Conservation (phyloP, 176 grass and related monocot genomes). For the Oryza glaberrima region DNA sequence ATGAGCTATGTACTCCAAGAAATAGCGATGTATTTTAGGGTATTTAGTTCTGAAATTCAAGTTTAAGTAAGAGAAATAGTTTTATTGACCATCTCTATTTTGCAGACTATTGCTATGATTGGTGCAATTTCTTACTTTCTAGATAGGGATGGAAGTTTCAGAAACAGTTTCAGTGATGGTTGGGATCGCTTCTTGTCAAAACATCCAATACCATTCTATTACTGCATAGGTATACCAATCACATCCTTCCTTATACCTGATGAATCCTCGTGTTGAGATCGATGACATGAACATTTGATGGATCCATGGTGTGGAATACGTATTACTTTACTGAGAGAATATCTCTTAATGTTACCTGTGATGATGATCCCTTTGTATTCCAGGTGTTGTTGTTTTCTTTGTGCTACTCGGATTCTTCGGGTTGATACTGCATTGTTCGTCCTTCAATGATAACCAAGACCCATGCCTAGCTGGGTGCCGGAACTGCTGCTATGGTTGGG, state of each 20-base stretch:
- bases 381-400: conserved; percentile 91
- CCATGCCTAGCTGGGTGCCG: conserved; percentile 86
- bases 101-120: conserved; percentile 82
- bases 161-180: conserved; percentile 89
- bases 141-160: conserved; percentile 87
- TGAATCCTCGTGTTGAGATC: not conserved
- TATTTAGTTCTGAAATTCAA: not conserved
- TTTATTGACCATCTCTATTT: not conserved
- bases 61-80: not conserved
- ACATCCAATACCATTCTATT: conserved; percentile 96
- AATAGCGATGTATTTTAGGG: not conserved
- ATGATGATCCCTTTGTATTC: conserved; percentile 12
- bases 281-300: not conserved
- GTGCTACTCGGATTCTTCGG: conserved; percentile 92
- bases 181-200: conserved; percentile 96
- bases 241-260: not conserved
- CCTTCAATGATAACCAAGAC: conserved; percentile 76
- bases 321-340: not conserved
- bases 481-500: conserved; percentile 98
- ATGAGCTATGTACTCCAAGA: not conserved
- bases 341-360: not conserved
- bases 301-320: not conserved
- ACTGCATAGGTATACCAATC: conserved; percentile 78
- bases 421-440: conserved; percentile 86
- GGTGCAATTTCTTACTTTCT: conserved; percentile 81